Evolutionary conservation across 768 basidiomycete species (phyloP).

Genomic region (Gloeopeniophorella convolvens): DNA sequence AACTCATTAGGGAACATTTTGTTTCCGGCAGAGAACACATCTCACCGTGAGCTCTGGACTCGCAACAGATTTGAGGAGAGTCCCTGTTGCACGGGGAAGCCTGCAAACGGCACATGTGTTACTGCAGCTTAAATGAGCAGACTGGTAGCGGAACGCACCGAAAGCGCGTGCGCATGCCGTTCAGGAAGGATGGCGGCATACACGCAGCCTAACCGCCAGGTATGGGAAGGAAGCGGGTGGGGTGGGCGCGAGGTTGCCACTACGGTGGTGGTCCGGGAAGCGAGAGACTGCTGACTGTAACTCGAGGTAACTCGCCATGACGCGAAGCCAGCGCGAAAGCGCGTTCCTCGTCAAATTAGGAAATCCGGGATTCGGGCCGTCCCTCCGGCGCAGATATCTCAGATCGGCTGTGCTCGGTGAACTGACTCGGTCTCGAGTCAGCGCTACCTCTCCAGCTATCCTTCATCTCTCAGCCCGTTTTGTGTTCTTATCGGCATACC

Average conservation of each 20-base stretch:
- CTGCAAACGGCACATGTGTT: not conserved
- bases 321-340: too few species aligned
- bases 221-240: too few species aligned
- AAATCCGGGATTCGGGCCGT: too few species aligned
- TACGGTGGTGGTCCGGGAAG: too few species aligned
- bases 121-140: not conserved
- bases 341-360: too few species aligned
- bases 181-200: too few species aligned
- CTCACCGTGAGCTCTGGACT: slow-evolving; percentile 19
- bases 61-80: not conserved
- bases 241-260: too few species aligned
- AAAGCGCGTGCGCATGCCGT: not conserved
- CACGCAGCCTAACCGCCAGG: too few species aligned
- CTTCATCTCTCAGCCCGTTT: not conserved
- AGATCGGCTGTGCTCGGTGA: too few species aligned
- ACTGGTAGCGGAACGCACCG: not conserved
- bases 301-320: too few species aligned
- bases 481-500: not conserved
- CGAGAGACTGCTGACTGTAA: too few species aligned
- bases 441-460: not conserved
- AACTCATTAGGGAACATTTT: not conserved
- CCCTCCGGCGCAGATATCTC: too few species aligned
- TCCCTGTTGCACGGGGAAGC: not conserved
- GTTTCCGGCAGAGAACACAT: not conserved
- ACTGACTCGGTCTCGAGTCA: not conserved